Conservation (phyloP, 805 yeast genomes). For the Zygotorulaspora chibaensis region DNA sequence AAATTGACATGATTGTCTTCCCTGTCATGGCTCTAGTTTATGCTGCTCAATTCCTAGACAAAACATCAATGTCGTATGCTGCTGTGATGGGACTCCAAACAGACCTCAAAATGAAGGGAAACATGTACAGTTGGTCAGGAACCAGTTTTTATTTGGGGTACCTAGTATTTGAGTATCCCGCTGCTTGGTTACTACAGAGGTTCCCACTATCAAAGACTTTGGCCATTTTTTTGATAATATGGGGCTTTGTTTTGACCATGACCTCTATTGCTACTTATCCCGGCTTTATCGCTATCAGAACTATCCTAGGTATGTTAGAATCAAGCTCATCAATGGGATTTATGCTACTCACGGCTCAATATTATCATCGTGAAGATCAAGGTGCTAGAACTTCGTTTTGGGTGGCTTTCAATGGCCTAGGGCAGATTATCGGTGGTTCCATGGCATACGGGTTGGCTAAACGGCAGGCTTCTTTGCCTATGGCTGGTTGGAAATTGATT, state of each 20-base stretch:
- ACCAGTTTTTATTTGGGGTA: slow-evolving; percentile 52
- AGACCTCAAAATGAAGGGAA: slow-evolving; percentile 43
- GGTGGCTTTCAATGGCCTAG: slow-evolving; percentile 51
- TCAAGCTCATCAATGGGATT: slow-evolving; percentile 51
- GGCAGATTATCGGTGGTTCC: slow-evolving; percentile 43
- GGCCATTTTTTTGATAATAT: slow-evolving; percentile 42
- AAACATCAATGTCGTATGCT: slow-evolving; percentile 53
- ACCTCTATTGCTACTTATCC: slow-evolving; percentile 48
- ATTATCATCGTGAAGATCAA: slow-evolving; percentile 50
- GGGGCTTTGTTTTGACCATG: slow-evolving; percentile 50
- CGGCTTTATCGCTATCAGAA: slow-evolving; percentile 48
- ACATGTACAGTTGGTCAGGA: slow-evolving; percentile 48
- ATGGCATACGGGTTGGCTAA: slow-evolving; percentile 51
- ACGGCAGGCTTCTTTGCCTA: slow-evolving; percentile 38
- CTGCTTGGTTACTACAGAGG: slow-evolving; percentile 44
- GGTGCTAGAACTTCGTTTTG: slow-evolving; percentile 48
- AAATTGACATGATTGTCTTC: slow-evolving; percentile 45
- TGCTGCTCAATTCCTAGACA: slow-evolving; percentile 53
- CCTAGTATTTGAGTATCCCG: slow-evolving; percentile 49
- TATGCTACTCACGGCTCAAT: slow-evolving; percentile 53
- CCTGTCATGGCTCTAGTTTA: slow-evolving; percentile 50
- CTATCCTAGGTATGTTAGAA: slow-evolving; percentile 50
- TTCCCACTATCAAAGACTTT: slow-evolving; percentile 50
- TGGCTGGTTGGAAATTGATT: slow-evolving; percentile 55
- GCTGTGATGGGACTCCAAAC: slow-evolving; percentile 59